Evolutionary conservation across 2,329 filamentous ascomycete species (phyloP), one percentile per base, ranked within the genome.

Genomic region (Corinectria fuckeliana): DNA sequence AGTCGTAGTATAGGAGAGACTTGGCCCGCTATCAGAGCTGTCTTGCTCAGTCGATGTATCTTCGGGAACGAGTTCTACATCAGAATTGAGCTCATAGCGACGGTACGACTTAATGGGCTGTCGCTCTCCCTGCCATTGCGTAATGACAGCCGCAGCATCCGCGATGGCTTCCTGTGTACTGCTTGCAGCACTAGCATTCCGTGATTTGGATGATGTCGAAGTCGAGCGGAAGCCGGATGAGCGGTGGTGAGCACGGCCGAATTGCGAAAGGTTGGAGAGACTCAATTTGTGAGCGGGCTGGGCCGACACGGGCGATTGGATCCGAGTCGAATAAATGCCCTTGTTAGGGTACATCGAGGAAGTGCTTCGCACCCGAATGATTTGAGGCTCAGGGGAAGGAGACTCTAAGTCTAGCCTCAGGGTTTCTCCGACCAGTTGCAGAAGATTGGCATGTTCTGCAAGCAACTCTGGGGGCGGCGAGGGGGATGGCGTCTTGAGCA

Each of bases 331-430:
- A 8, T 39, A 55, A n/a, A 66, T 55, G 2, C 64, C 64, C 2
- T 66, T 56, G 10, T 69, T 68, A 13, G 68, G 71, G 36, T 76
- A 76, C 1, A 69, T 69, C 10, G 74, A 76, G n/a, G 74, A 76
- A 4, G 64, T 56, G 48, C 69, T 74, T n/a, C 72, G 69, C 28
- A 51, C 54, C 16, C 54, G 58, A 18, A 44, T 32, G 14, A 56
- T 23, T 4, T 11, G 36, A 18, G 32, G 42, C 4, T 63, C 60
- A 14, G 60, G 50, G 36, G 61, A 67, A 9, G 58, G 47, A 6
- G 60, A 54, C 28, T 61, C 42, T 13, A 63, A 59, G 16, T 11
- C 23, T 2, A 50, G 13, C 6, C 61, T 61, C n/a, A 64, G 45
- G 10, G 54, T 58, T 6, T 67, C 57, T 32, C 56, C 58, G 18